Percentiles rank a stretch among this genome's conserved stretches.
These are phyloP conservation scores for Fraxinus greggii DNA, from an alignment of 305 asterid genomes.

Conservation along the genomic window DNA sequence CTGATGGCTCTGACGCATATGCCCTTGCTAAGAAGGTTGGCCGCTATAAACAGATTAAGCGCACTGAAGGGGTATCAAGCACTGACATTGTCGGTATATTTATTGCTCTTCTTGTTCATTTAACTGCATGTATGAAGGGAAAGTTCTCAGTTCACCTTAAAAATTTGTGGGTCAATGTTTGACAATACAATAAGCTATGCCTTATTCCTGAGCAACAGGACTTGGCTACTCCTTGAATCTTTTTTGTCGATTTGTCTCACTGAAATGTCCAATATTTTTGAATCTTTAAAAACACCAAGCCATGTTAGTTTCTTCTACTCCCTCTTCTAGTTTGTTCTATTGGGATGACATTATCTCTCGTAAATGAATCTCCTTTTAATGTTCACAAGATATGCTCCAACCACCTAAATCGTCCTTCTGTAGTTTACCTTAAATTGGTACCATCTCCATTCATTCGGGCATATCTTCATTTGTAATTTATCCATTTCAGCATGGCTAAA, in stretches of 20 bases:
- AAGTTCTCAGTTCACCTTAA: not conserved
- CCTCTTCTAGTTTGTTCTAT: not conserved
- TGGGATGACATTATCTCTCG: not conserved
- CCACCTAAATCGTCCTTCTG: not conserved
- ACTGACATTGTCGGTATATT: constrained; percentile 71
- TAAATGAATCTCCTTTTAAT: not conserved
- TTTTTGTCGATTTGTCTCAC: not conserved
- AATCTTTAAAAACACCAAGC: not conserved
- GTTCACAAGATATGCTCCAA: not conserved
- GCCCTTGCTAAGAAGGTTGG: constrained; percentile 95
- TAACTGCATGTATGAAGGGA: not conserved
- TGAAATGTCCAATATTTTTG: not conserved
- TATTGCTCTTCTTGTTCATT: not conserved
- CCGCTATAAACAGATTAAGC: constrained; percentile 92
- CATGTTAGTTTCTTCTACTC: not conserved
- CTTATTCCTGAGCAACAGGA: not conserved
- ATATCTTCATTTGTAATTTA: not conserved
- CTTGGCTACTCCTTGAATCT: not conserved
- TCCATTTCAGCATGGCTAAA: not conserved
- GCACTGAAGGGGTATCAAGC: constrained; percentile 93
- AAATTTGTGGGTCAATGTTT: constrained; percentile 9
- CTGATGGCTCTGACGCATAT: constrained; percentile 95
- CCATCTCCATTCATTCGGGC: not conserved
- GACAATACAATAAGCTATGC: not conserved
- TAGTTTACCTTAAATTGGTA: not conserved